Conservation (phyloP, 2,329 filamentous ascomycete genomes). For the Cladosporium sp. region DNA sequence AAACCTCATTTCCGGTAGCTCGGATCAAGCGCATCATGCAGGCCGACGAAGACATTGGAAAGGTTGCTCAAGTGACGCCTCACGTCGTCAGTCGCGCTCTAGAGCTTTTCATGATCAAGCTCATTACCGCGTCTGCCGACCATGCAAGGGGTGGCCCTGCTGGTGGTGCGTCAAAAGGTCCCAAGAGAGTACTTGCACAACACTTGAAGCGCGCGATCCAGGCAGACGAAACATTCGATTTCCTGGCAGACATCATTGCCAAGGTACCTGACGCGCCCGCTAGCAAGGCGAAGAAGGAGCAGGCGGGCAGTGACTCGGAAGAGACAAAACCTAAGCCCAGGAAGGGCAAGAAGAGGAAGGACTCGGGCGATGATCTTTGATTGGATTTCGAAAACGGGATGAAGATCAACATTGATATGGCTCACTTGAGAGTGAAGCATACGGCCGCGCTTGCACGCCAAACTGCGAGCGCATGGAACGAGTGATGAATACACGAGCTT, state of each 20-base stretch:
- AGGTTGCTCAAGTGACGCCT: slow-evolving; percentile 95
- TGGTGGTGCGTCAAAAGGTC: slow-evolving; percentile 45
- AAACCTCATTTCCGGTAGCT: slow-evolving; percentile 93
- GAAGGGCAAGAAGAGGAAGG: slow-evolving; percentile 22
- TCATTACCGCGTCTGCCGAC: slow-evolving; percentile 82
- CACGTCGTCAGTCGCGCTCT: slow-evolving; percentile 85
- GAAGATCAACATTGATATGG: neutral
- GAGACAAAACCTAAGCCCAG: slow-evolving; percentile 18
- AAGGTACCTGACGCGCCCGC: slow-evolving; percentile 68
- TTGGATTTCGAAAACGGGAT: neutral
- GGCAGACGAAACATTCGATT: slow-evolving; percentile 90
- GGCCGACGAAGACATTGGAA: slow-evolving; percentile 95
- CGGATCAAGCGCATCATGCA: slow-evolving; percentile 99
- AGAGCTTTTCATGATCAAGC: slow-evolving; percentile 94
- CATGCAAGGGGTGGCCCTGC: slow-evolving; percentile 57
- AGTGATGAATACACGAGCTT: slow-evolving; percentile 5
- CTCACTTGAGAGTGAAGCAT: neutral
- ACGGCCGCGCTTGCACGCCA: neutral
- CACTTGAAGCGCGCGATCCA: slow-evolving; percentile 91
- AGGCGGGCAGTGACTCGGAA: slow-evolving; percentile 17
- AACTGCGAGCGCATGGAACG: neutral
- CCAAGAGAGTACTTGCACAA: slow-evolving; percentile 81
- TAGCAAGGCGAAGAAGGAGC: slow-evolving; percentile 37
- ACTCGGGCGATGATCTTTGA: slow-evolving; percentile 11
- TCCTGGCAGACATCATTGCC: slow-evolving; percentile 81